phyloP scores from a whole-genome alignment of 2,329 filamentous ascomycete species.

The Podosphaera fusca region DNA sequence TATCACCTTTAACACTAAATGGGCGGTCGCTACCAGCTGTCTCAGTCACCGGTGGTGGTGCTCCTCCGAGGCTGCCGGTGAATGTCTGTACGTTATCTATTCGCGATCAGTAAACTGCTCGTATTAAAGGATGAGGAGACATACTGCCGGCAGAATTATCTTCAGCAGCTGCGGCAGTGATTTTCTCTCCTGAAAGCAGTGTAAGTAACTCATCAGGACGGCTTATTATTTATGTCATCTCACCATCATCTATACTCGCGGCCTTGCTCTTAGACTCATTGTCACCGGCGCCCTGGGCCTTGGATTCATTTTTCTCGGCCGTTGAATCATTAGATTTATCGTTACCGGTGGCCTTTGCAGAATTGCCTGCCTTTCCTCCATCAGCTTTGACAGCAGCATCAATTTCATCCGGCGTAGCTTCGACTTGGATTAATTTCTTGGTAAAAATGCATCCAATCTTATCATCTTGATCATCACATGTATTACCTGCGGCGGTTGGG shows the following conservation, averaged over 20 bases:
- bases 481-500: slow-evolving; percentile 24
- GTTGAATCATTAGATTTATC: neutral
- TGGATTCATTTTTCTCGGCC: neutral
- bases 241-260: too few species aligned
- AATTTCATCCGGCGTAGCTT: slow-evolving; percentile 29
- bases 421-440: slow-evolving; percentile 27
- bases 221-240: too few species aligned
- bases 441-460: slow-evolving; percentile 30
- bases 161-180: slow-evolving; percentile 12
- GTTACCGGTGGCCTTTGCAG: slow-evolving; percentile 2
- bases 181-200: neutral
- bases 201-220: too few species aligned
- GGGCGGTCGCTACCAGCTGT: slow-evolving; percentile 24
- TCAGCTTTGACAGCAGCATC: slow-evolving; percentile 21
- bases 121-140: neutral
- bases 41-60: slow-evolving; percentile 24
- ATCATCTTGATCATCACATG: slow-evolving; percentile 26
- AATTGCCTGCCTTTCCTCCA: neutral
- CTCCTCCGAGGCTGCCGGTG: slow-evolving; percentile 26
- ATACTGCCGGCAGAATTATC: slow-evolving; percentile 12
- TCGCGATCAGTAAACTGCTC: slow-evolving; percentile 3
- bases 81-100: slow-evolving; percentile 20
- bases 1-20: slow-evolving; percentile 32
- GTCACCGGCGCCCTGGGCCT: neutral
- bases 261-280: too few species aligned